Evolutionary conservation across 2,329 filamentous ascomycete species (phyloP).

Genomic region (Hirsutella rhossiliensis): DNA sequence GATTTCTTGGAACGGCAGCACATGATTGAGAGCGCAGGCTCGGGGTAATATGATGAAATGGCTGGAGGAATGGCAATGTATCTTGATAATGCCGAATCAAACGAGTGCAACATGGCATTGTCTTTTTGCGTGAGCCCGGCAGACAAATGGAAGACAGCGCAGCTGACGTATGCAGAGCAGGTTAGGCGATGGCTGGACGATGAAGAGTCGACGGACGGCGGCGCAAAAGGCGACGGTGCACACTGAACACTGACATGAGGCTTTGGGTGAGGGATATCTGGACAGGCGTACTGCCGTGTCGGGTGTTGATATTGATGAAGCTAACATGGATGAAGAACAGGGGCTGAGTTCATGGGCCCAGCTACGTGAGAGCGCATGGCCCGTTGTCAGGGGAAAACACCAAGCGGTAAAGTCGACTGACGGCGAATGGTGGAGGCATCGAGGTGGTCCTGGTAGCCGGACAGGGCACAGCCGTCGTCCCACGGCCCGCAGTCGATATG

Average conservation of each 20-base stretch:
- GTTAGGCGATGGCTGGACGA: too few species aligned
- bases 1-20: slow-evolving; percentile 22
- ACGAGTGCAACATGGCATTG: neutral
- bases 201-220: too few species aligned
- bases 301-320: too few species aligned
- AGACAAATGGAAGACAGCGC: too few species aligned
- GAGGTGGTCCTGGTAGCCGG: neutral
- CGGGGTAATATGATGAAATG: slow-evolving; percentile 16
- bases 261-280: too few species aligned
- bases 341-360: too few species aligned
- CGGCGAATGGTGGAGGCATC: neutral
- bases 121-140: neutral
- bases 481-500: slow-evolving; percentile 7
- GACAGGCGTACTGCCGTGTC: too few species aligned
- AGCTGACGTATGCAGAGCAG: too few species aligned
- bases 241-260: too few species aligned
- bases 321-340: too few species aligned
- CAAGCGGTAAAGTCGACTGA: neutral
- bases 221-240: too few species aligned
- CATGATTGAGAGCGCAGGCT: slow-evolving; percentile 17
- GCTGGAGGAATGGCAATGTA: slow-evolving; percentile 10
- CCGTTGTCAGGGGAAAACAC: neutral
- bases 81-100: slow-evolving; percentile 6
- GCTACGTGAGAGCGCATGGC: too few species aligned
- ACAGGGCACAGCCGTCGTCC: slow-evolving; percentile 1